These are phyloP conservation scores for Carex arenaria DNA, from an alignment of 202 grass and related monocot genomes.

Conservation along the genomic window DNA sequence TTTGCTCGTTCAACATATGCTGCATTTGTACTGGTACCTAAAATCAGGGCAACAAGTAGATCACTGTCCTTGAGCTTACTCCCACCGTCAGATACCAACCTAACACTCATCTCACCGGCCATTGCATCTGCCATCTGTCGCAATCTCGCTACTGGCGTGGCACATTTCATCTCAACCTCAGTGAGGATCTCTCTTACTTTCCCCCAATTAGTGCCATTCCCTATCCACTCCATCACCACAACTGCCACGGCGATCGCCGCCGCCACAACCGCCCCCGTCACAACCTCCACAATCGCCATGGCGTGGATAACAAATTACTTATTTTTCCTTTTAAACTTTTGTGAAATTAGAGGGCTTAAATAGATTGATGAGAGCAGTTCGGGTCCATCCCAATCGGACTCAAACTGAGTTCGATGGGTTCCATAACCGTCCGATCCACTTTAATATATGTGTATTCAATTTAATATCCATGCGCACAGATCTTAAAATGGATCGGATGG, in stretches of 20 bases:
- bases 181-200: slow-evolving; percentile 38
- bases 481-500: too few species aligned
- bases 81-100: too few species aligned
- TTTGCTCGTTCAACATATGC: slow-evolving; percentile 62
- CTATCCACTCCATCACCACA: slow-evolving; percentile 36
- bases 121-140: slow-evolving; percentile 73
- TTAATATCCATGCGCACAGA: too few species aligned
- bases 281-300: too few species aligned
- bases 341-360: neutral
- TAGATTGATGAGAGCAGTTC: too few species aligned
- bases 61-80: slow-evolving; percentile 66
- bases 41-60: slow-evolving; percentile 56
- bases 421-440: too few species aligned
- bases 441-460: too few species aligned
- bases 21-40: slow-evolving; percentile 83
- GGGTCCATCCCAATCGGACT: too few species aligned
- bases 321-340: neutral
- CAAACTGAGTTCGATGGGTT: too few species aligned
- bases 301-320: neutral
- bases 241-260: slow-evolving; percentile 39
- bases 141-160: slow-evolving; percentile 64
- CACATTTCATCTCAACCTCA: slow-evolving; percentile 50
- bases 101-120: slow-evolving; percentile 64
- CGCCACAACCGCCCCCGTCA: too few species aligned
- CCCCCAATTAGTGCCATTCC: slow-evolving; percentile 28